Conservation (phyloP, 257 asterid genomes). For the Lantana camara region DNA sequence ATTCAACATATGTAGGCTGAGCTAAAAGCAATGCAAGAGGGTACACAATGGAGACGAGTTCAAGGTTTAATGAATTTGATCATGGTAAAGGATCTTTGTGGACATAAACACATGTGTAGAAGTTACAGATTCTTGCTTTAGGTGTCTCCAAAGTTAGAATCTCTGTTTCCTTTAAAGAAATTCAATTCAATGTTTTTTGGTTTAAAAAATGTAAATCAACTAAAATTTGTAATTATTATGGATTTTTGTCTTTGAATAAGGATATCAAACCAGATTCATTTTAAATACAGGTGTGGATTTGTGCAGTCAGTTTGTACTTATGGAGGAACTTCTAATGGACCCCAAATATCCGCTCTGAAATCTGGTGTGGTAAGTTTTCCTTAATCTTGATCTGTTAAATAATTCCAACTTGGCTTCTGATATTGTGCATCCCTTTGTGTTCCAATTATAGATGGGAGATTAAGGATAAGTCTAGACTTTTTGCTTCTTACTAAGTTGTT, state of each 20-base stretch:
- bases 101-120: no score
- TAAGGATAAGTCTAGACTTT: neutral
- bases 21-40: conserved; percentile 89
- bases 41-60: conserved; percentile 95
- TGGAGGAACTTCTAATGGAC: conserved; percentile 93
- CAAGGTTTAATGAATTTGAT: conserved; percentile 93
- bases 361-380: conserved; percentile 82
- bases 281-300: conserved; percentile 18
- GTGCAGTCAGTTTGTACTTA: conserved; percentile 78
- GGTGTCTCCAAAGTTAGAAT: neutral
- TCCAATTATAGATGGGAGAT: neutral
- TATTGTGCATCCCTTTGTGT: neutral
- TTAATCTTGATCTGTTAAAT: conserved; percentile 16
- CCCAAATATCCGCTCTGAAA: conserved; percentile 81
- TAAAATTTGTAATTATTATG: neutral
- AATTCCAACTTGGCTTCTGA: conserved; percentile 12
- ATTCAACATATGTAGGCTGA: conserved; percentile 57
- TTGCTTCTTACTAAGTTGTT: neutral
- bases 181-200: neutral
- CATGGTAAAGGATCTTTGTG: no score
- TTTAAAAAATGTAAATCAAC: neutral
- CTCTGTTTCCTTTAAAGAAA: conserved; percentile 16
- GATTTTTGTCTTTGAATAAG: neutral
- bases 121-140: neutral
- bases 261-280: neutral